phyloP scores from a whole-genome alignment of 805 yeast species.

The Candida cerambycidarum region DNA sequence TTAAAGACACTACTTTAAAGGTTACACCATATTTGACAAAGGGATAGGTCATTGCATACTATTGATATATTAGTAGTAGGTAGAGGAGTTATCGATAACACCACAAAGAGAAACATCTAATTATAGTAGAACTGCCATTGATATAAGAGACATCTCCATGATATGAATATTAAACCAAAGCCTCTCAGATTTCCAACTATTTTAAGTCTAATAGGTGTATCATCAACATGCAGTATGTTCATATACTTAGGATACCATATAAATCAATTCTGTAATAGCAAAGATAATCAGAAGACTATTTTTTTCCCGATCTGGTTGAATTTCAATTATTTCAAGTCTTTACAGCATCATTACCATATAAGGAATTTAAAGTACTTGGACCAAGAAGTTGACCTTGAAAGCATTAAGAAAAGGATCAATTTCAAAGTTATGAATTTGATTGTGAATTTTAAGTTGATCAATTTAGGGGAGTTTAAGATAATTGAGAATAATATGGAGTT shows the following conservation, averaged over 20 bases:
- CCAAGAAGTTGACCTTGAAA: constrained; percentile 14
- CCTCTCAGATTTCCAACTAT: constrained; percentile 13
- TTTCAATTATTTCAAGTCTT: constrained; percentile 26
- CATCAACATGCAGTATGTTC: constrained; percentile 15
- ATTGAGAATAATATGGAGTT: constrained; percentile 25
- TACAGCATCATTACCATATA: constrained; percentile 26
- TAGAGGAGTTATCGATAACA: no score
- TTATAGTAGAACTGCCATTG: no score
- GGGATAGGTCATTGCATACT: no score
- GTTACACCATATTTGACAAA: no score
- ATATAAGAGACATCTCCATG: no score
- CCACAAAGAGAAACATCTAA: no score
- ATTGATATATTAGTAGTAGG: no score
- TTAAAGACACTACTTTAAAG: no score
- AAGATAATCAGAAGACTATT: constrained; percentile 12
- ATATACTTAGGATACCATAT: constrained; percentile 14
- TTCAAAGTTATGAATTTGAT: constrained; percentile 13
- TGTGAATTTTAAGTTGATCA: constrained; percentile 22
- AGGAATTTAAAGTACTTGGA: constrained; percentile 21
- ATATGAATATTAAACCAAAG: constrained; percentile 9
- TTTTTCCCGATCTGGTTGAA: constrained; percentile 28
- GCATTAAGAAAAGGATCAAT: constrained; percentile 13
- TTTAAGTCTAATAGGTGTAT: constrained; percentile 11
- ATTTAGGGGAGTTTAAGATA: constrained; percentile 20
- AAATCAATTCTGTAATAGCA: constrained; percentile 10